A percentile compares a stretch with the other conserved stretches of the same genome.
phyloP scores from a whole-genome alignment of 2,329 filamentous ascomycete species.

The Colletotrichum abscissum region DNA sequence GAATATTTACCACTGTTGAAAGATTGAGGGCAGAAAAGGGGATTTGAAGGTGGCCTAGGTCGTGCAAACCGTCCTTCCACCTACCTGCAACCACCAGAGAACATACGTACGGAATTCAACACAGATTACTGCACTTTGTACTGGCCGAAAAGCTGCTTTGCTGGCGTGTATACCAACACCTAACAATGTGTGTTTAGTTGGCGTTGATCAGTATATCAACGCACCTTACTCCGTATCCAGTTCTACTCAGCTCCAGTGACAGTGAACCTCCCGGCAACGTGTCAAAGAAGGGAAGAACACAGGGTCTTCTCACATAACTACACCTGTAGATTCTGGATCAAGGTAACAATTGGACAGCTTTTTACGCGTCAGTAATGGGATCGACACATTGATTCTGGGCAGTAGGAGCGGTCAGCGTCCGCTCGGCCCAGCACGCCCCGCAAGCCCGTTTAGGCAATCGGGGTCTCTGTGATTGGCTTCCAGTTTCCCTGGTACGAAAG shows the following conservation, averaged over 20 bases:
- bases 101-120: too few species aligned
- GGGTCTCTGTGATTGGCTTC: background rate
- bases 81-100: too few species aligned
- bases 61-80: too few species aligned
- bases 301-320: background rate
- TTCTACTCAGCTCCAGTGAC: background rate
- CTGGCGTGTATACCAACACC: too few species aligned
- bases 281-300: background rate
- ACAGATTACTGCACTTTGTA: too few species aligned
- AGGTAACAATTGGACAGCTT: background rate
- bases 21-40: too few species aligned
- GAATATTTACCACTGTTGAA: too few species aligned
- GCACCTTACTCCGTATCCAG: background rate
- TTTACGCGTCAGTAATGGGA: background rate
- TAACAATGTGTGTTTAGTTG: background rate
- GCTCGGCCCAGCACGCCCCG: slow-evolving; percentile 1
- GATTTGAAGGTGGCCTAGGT: too few species aligned
- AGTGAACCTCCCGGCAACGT: too few species aligned
- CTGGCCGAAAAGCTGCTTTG: too few species aligned
- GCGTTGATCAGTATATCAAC: background rate
- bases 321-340: background rate
- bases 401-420: background rate
- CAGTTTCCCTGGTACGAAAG: background rate
- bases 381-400: background rate
- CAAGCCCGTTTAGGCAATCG: slow-evolving; percentile 2